phyloP scores from a whole-genome alignment of 2,329 filamentous ascomycete genomes.

The Aspergillus sp. region DNA sequence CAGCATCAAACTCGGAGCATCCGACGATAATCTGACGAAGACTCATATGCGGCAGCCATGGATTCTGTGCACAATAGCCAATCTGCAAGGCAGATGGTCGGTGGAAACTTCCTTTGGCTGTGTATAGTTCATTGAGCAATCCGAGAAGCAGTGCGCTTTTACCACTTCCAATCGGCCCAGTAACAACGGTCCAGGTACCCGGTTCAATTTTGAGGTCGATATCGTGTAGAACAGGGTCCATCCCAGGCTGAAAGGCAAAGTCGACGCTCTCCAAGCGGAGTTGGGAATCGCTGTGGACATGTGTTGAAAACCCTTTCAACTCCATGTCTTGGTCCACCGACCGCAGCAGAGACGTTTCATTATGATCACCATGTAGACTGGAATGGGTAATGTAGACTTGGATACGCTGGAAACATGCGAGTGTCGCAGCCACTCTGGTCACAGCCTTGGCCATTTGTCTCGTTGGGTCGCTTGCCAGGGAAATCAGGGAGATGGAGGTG shows the following conservation, averaged over 20 bases:
- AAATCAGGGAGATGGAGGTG: too few relatives aligned
- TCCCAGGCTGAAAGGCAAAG: too few relatives aligned
- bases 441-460: too few relatives aligned
- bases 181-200: neutral
- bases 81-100: neutral
- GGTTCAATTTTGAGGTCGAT: neutral
- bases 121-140: conserved; percentile 78
- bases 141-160: too few relatives aligned
- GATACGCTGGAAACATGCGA: too few relatives aligned
- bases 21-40: conserved; percentile 64
- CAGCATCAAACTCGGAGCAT: conserved; percentile 22
- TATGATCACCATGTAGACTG: too few relatives aligned
- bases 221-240: neutral
- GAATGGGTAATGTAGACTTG: too few relatives aligned
- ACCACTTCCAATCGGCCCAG: neutral
- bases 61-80: conserved; percentile 55
- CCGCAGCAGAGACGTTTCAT: neutral
- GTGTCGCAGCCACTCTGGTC: too few relatives aligned
- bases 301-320: too few relatives aligned
- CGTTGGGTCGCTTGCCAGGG: too few relatives aligned
- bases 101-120: conserved; percentile 49
- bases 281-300: too few relatives aligned
- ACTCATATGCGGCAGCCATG: conserved; percentile 77
- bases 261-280: too few relatives aligned
- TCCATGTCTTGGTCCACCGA: neutral